Percentiles rank a stretch among this genome's conserved stretches.
These are phyloP conservation scores for Pichia rugopelliculosa DNA, from an alignment of 805 yeast genomes.

Conservation along the genomic window DNA sequence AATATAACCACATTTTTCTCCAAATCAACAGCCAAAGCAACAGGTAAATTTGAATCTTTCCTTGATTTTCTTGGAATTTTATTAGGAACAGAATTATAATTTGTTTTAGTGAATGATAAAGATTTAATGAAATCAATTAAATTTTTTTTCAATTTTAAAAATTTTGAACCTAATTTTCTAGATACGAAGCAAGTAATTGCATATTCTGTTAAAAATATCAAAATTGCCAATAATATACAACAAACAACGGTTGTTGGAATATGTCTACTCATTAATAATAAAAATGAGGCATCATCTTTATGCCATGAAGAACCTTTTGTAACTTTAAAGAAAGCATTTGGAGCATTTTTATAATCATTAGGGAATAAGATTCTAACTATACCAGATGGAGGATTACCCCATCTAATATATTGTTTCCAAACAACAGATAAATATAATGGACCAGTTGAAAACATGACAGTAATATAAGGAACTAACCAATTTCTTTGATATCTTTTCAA, in stretches of 20 bases:
- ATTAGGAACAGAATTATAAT: not conserved
- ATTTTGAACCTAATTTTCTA: slow-evolving; percentile 6
- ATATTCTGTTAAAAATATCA: slow-evolving; percentile 41
- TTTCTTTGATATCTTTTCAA: slow-evolving; percentile 58
- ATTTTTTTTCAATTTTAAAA: slow-evolving; percentile 1
- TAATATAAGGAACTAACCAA: slow-evolving; percentile 81
- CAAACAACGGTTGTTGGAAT: slow-evolving; percentile 61
- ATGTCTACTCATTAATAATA: slow-evolving; percentile 68
- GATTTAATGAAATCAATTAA: not conserved
- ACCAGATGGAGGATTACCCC: slow-evolving; percentile 63
- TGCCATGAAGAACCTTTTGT: slow-evolving; percentile 92
- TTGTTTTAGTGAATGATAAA: not conserved
- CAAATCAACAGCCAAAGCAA: slow-evolving; percentile 30
- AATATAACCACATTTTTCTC: slow-evolving; percentile 24
- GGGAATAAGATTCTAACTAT: slow-evolving; percentile 67
- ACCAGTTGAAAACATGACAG: slow-evolving; percentile 91
- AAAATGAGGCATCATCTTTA: slow-evolving; percentile 73
- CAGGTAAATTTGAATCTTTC: slow-evolving; percentile 50
- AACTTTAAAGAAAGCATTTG: slow-evolving; percentile 62
- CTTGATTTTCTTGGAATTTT: slow-evolving; percentile 26
- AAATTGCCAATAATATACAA: slow-evolving; percentile 55
- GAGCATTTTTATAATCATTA: slow-evolving; percentile 55
- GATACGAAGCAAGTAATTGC: slow-evolving; percentile 27
- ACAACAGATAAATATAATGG: slow-evolving; percentile 80
- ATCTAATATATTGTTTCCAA: slow-evolving; percentile 81